Evolutionary conservation across 177 flowering plant species (phyloP).

Genomic region (Vitis hybrid): DNA sequence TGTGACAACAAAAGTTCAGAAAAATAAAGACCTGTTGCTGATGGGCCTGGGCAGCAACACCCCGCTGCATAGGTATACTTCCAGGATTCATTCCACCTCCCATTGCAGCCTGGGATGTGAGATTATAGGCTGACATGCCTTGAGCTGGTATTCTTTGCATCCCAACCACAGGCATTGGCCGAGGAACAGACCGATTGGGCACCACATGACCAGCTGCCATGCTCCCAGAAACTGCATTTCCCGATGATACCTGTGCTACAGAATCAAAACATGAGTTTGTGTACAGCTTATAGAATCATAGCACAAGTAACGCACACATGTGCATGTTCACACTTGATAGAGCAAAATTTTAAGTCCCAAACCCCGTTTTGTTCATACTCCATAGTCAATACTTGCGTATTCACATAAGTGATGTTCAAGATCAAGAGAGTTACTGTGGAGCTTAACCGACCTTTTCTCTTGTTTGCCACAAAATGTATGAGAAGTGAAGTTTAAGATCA

Average conservation of each 20-base stretch:
- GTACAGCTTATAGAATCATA: too few species aligned
- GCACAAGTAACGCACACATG: too few species aligned
- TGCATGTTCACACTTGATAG: too few species aligned
- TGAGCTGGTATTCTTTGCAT: constrained; percentile 84
- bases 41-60: constrained; percentile 64
- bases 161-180: constrained; percentile 64
- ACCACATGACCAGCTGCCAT: constrained; percentile 61
- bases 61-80: constrained; percentile 79
- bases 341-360: too few species aligned
- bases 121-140: constrained; percentile 72
- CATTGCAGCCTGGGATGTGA: constrained; percentile 79
- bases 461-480: too few species aligned
- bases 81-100: constrained; percentile 80
- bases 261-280: constrained; percentile 6
- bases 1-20: constrained; percentile 2
- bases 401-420: too few species aligned
- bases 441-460: too few species aligned
- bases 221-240: constrained; percentile 64
- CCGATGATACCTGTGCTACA: constrained; percentile 54
- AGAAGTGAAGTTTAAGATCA: too few species aligned
- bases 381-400: too few species aligned
- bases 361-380: too few species aligned
- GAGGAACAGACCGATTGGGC: constrained; percentile 57
- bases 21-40: constrained; percentile 57
- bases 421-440: too few species aligned